Evolutionary conservation across 257 asterid genomes (phyloP), one percentile per base, ranked within the genome.

Genomic region (Solanum ahanhuiri): DNA sequence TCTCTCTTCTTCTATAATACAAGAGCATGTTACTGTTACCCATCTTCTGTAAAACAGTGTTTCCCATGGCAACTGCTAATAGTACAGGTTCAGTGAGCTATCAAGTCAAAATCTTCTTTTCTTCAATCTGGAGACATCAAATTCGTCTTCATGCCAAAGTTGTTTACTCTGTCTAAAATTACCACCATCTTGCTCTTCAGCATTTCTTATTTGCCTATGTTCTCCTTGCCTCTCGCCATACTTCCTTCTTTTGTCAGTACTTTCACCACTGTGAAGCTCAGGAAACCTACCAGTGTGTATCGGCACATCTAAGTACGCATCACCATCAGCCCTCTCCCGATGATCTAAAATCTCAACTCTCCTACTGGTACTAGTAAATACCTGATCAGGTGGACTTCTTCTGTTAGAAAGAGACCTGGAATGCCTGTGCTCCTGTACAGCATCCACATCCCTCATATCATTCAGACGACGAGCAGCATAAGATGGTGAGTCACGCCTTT

Each of bases 401-500:
- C 96, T 88, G 86, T 81, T 91, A 17, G 94, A 83, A 69, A 87
- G 35, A 83, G 93, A 83, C 89, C 95, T 92, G 22, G 89, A 87
- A 86, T 90, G 93, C 37, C 86, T 89, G 67, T 92, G 95, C 77
- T 93, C 94, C 86, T 92, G 88, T 81, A 91, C 91, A 79, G 93
- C 75, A 84, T 92, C 97, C 48, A 86, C 88, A 85, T 92, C 95
- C 91, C 95, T 93, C 67, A 87, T 17, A 77, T 91, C 93, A 89
- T 92, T 92, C 75, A 89, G 37, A 57, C 90, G 91, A 20, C 93
- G 89, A 69, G 89, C 70, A 84, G 85, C 79, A 37, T 87, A 93
- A 5, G 95, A 89, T 75, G 99, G 95, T 82, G 96, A 91, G 66
- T 89, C 93, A 23, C 92, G 93, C 88, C 98, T 94, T 89, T 95